Evolutionary conservation across 2,329 filamentous ascomycete genomes (phyloP), one percentile per base, ranked within the genome.

Genomic region (Bipolaris zeicola): DNA sequence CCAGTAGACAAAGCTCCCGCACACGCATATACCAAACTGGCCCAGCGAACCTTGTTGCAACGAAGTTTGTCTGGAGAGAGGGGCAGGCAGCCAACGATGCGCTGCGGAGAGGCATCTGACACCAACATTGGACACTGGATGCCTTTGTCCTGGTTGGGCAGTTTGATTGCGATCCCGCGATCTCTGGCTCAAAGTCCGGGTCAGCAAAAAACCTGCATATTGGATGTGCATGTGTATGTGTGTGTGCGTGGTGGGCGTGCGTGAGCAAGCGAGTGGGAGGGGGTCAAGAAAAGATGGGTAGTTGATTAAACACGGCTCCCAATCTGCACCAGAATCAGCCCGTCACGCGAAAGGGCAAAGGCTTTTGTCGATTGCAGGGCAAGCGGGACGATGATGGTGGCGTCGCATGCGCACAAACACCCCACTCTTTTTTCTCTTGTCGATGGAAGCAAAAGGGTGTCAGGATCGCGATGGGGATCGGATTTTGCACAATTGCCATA

Each of bases 401-500:
- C 26, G 26, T 28, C 26, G 26, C 26, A 28, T 28, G 26, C 10
- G 8, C 38, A 24, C 38, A 13, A 24, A 24, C 14, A 41, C 38
- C 11, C 38, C 38, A 41, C 38, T 41, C 10, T 41, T 41, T 41
- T 22, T 22, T 24, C 11, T 31, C n/a, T 16, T 33, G 42, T 34
- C 26, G 42, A 20, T 34, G 43, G 11, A 7, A 28, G 26, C 8
- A 28, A 28, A 28, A 28, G 26, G n/a, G 8, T 18, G 2, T 39
- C 20, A 22, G 18, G 36, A 39, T 31, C 34, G 36, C 5, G 34
- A 24, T 11, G 20, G 10, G n/a, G 16, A 54, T 50, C 16, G 52
- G n/a, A 36, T 37, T 54, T 50, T 31, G 18, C 39, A 20, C 20
- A 52, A 52, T 31, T 31, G 36, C 41, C 48, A 56, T 56, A 24